Evolutionary conservation across 805 yeast species (phyloP).

Genomic region (Saturnispora galanensis): DNA sequence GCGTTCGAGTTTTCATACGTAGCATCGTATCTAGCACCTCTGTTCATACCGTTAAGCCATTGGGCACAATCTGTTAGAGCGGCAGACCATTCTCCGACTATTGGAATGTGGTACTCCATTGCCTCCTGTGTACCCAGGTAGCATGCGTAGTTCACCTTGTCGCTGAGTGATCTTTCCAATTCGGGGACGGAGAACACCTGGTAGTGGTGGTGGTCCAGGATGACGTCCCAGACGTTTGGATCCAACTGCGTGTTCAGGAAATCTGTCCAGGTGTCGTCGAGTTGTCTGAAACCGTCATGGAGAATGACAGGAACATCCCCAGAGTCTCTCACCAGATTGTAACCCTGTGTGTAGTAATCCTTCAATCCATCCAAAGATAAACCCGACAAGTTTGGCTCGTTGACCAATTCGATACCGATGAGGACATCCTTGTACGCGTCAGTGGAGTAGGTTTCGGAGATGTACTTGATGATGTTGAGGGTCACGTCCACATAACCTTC

Average conservation of each 20-base stretch:
- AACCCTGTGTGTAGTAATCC: constrained; percentile 54
- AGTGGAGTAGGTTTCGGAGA: constrained; percentile 56
- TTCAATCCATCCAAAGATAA: constrained; percentile 50
- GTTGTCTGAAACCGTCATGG: constrained; percentile 66
- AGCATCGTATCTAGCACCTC: constrained; percentile 62
- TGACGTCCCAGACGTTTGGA: constrained; percentile 42
- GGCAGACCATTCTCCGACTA: constrained; percentile 72
- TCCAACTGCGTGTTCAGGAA: constrained; percentile 33
- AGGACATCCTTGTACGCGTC: constrained; percentile 58
- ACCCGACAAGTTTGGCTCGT: constrained; percentile 79
- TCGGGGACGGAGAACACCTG: constrained; percentile 69
- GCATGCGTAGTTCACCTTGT: constrained; percentile 49
- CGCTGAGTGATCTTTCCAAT: constrained; percentile 47
- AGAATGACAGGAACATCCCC: constrained; percentile 39
- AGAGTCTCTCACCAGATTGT: constrained; percentile 47
- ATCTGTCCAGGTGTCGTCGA: constrained; percentile 52
- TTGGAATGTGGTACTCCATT: constrained; percentile 58
- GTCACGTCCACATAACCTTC: constrained; percentile 39
- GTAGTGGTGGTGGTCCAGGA: constrained; percentile 85
- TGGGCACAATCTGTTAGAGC: constrained; percentile 62
- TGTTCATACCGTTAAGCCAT: constrained; percentile 61
- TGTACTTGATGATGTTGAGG: constrained; percentile 39
- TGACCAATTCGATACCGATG: constrained; percentile 73
- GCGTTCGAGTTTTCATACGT: constrained; percentile 29
- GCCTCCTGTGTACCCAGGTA: constrained; percentile 33